Evolutionary conservation across 1,284 basidiomycete genomes (phyloP).

Genomic region (Boletellus deceptivus): DNA sequence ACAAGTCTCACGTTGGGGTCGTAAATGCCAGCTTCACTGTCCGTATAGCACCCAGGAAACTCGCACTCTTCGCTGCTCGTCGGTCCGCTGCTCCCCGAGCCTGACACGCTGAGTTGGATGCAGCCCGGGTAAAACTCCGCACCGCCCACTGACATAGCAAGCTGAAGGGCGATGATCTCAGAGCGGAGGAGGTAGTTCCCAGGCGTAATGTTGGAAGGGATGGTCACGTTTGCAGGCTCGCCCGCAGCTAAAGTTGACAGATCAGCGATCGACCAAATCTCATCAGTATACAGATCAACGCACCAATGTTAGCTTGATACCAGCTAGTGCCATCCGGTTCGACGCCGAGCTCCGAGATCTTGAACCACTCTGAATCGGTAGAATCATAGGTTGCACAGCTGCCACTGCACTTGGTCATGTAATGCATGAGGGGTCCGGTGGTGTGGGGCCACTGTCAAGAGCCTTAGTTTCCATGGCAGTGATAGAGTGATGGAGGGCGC

Average conservation of each 20-base stretch:
- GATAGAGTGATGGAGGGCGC: slow-evolving; percentile 4
- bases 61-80: slow-evolving; percentile 45
- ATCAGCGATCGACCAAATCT: neutral
- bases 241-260: slow-evolving; percentile 31
- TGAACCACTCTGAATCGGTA: slow-evolving; percentile 39
- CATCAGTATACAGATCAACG: slow-evolving; percentile 4
- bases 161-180: slow-evolving; percentile 71
- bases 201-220: slow-evolving; percentile 54
- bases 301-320: slow-evolving; percentile 42
- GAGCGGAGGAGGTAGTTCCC: slow-evolving; percentile 71
- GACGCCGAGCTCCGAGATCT: slow-evolving; percentile 36
- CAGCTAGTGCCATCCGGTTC: slow-evolving; percentile 32
- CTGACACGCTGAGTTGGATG: slow-evolving; percentile 56
- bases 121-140: slow-evolving; percentile 78
- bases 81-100: slow-evolving; percentile 47
- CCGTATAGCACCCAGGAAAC: slow-evolving; percentile 64
- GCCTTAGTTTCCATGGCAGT: neutral
- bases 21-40: slow-evolving; percentile 59
- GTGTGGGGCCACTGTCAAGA: slow-evolving; percentile 37
- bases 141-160: slow-evolving; percentile 46
- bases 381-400: slow-evolving; percentile 37
- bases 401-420: slow-evolving; percentile 37
- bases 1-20: slow-evolving; percentile 40
- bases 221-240: slow-evolving; percentile 42
- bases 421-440: slow-evolving; percentile 39